Evolutionary conservation across 768 basidiomycete species (phyloP).

Genomic region (Sutorius australiensis): DNA sequence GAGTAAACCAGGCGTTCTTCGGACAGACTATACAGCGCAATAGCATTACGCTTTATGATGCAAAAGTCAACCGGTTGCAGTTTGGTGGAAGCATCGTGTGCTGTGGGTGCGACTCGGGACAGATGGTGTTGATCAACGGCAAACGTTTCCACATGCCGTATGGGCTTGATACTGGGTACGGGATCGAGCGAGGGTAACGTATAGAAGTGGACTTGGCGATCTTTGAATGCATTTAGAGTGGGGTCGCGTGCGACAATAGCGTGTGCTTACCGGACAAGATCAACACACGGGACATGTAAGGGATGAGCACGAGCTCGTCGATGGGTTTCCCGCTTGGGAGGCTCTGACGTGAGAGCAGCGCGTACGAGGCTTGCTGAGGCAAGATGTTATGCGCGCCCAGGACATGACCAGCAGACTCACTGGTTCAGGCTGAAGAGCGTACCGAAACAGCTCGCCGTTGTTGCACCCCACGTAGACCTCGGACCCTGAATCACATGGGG

Average conservation of each 20-base stretch:
- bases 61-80: slow-evolving; percentile 64
- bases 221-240: slow-evolving; percentile 26
- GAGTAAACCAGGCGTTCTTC: slow-evolving; percentile 60
- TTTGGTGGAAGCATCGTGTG: slow-evolving; percentile 35
- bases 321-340: slow-evolving; percentile 68
- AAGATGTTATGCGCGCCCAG: neutral
- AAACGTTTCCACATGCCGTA: slow-evolving; percentile 76
- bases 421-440: slow-evolving; percentile 57
- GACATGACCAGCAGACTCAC: slow-evolving; percentile 29
- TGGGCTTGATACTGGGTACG: slow-evolving; percentile 63
- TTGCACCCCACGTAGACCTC: slow-evolving; percentile 86
- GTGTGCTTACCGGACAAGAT: slow-evolving; percentile 65
- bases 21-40: slow-evolving; percentile 58
- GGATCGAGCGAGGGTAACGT: slow-evolving; percentile 77
- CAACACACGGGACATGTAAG: slow-evolving; percentile 68
- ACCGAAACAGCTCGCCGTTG: slow-evolving; percentile 81
- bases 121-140: slow-evolving; percentile 80
- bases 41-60: slow-evolving; percentile 62
- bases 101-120: slow-evolving; percentile 42
- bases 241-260: neutral
- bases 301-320: slow-evolving; percentile 76
- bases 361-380: slow-evolving; percentile 55
- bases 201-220: slow-evolving; percentile 72
- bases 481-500: slow-evolving; percentile 46
- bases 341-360: slow-evolving; percentile 62